phyloP scores from a whole-genome alignment of 1,139 yeast species.

The Magnusiomyces tetraspermus region DNA sequence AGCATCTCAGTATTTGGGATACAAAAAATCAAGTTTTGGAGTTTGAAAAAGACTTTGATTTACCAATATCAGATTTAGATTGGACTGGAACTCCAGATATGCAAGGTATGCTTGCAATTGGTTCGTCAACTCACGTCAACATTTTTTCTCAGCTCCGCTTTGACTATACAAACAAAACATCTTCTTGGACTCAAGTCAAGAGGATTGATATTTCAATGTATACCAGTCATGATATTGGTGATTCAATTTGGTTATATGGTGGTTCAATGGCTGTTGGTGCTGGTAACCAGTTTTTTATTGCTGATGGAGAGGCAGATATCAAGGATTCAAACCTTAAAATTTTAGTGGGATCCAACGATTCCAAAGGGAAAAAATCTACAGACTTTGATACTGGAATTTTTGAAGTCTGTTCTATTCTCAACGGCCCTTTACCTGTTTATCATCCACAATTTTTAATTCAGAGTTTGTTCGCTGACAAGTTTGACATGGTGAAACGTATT shows the following conservation, averaged over 20 bases:
- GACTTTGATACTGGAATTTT: constrained; percentile 32
- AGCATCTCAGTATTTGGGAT: constrained; percentile 66
- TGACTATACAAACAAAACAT: constrained; percentile 74
- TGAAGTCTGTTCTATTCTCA: constrained; percentile 61
- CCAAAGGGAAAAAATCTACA: constrained; percentile 25
- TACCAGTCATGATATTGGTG: constrained; percentile 78
- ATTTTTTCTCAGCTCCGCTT: constrained; percentile 75
- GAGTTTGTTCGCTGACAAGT: constrained; percentile 54
- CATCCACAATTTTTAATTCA: constrained; percentile 89
- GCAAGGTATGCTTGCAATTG: constrained; percentile 73
- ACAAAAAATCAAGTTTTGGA: constrained; percentile 58
- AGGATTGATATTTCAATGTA: constrained; percentile 58
- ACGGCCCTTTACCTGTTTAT: constrained; percentile 83
- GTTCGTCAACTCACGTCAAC: constrained; percentile 53
- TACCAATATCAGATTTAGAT: constrained; percentile 49
- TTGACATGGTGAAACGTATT: constrained; percentile 48
- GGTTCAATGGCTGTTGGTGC: constrained; percentile 77
- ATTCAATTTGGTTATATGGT: constrained; percentile 73
- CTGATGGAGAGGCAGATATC: constrained; percentile 59
- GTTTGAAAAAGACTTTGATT: constrained; percentile 39
- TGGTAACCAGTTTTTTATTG: constrained; percentile 81
- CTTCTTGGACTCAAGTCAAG: constrained; percentile 70
- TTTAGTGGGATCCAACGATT: constrained; percentile 24
- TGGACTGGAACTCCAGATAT: constrained; percentile 65
- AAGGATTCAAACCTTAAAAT: constrained; percentile 1